Percentiles rank a stretch among this genome's conserved stretches.
Conservation (phyloP, 148 eudicot genomes). For the Hydrangea macrophylla region DNA sequence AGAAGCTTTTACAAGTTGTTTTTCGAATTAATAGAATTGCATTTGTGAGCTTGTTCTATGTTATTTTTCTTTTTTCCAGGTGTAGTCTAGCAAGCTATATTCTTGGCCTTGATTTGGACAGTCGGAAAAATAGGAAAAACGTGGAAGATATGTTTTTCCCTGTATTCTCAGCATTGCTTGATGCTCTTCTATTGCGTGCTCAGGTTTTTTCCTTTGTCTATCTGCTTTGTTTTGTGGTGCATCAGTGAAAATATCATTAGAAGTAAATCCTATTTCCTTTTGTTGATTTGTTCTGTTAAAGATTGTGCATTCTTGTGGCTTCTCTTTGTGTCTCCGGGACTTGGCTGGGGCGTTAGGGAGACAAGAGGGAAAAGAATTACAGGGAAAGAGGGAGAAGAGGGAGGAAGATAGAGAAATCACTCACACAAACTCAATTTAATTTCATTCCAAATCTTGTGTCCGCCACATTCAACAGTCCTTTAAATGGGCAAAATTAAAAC, state of each 20-base stretch:
- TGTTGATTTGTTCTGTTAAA: conserved; percentile 8
- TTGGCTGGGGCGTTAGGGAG: too few species aligned
- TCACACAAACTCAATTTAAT: too few species aligned
- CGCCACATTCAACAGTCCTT: too few species aligned
- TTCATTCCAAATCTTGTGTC: too few species aligned
- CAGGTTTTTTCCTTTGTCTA: conserved; percentile 57
- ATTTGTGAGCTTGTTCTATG: neutral
- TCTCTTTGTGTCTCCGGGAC: too few species aligned
- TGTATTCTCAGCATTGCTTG: conserved; percentile 77
- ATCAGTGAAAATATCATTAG: neutral
- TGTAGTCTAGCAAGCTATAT: conserved; percentile 72
- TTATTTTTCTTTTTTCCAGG: conserved; percentile 43
- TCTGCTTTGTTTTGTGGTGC: neutral
- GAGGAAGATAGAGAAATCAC: too few species aligned
- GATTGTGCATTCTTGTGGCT: neutral
- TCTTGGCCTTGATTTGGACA: conserved; percentile 50
- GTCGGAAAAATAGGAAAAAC: conserved; percentile 41
- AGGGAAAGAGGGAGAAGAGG: too few species aligned
- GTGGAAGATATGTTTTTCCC: conserved; percentile 50
- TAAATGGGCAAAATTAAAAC: too few species aligned
- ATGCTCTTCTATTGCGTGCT: conserved; percentile 72
- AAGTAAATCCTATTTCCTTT: neutral
- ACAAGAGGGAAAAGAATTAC: too few species aligned
- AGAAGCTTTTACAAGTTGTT: neutral
- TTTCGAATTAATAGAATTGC: neutral